phyloP scores from a whole-genome alignment of 2,329 filamentous ascomycete species.

The Canariomyces notabilis region DNA sequence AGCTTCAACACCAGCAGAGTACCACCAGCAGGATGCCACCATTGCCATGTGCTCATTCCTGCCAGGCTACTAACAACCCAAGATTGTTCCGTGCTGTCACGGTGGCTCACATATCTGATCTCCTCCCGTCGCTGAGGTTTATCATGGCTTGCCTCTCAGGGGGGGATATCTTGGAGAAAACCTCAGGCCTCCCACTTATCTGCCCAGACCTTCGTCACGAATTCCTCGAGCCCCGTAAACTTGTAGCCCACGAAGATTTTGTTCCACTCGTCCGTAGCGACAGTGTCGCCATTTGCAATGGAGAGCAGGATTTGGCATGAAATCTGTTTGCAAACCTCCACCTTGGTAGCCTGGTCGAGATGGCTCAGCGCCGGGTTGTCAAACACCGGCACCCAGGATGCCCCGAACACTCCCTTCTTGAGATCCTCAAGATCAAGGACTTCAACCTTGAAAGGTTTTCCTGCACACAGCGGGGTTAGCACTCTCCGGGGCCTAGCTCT shows the following conservation, averaged over 20 bases:
- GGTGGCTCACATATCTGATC: too few relatives aligned
- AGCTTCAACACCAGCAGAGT: too few relatives aligned
- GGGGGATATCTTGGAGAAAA: background rate
- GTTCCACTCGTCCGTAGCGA: conserved; percentile 34
- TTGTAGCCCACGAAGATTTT: conserved; percentile 32
- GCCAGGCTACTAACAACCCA: too few relatives aligned
- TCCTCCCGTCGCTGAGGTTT: too few relatives aligned
- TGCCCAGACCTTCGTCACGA: conserved; percentile 26
- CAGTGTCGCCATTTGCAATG: conserved; percentile 20
- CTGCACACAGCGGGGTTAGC: conserved; percentile 5
- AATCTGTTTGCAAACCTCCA: conserved; percentile 13
- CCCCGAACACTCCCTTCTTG: conserved; percentile 25
- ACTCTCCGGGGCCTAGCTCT: background rate
- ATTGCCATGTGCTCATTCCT: too few relatives aligned
- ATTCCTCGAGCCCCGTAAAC: conserved; percentile 30
- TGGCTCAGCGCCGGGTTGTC: conserved; percentile 27
- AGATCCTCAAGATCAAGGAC: conserved; percentile 30
- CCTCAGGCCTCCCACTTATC: background rate
- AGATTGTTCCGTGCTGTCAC: too few relatives aligned
- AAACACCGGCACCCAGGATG: conserved; percentile 23
- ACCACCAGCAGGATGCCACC: too few relatives aligned
- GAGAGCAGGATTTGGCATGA: conserved; percentile 23
- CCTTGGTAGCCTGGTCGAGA: conserved; percentile 24
- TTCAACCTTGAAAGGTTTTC: conserved; percentile 29
- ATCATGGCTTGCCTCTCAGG: too few relatives aligned